Percentiles rank a stretch among this genome's conserved stretches.
phyloP scores from a whole-genome alignment of 495 filamentous ascomycete genomes.

The Hypoxylon trugodes region DNA sequence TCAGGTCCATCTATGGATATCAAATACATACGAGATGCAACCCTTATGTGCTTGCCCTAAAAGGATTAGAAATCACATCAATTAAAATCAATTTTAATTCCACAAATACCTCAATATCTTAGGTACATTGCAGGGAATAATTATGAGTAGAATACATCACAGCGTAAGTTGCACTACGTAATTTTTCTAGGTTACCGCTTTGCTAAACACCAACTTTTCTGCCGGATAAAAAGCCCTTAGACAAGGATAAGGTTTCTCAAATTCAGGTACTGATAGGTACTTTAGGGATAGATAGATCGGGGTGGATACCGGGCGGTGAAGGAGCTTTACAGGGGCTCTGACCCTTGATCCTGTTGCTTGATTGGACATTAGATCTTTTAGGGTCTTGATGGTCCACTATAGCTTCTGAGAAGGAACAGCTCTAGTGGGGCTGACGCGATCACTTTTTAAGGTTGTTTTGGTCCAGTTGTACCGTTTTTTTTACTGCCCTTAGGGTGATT shows the following conservation, averaged over 20 bases:
- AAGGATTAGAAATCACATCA: no score
- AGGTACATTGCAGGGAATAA: no score
- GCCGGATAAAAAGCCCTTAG: slow-evolving; percentile 15
- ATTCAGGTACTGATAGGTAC: not conserved
- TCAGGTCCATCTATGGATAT: no score
- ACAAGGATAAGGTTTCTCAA: not conserved
- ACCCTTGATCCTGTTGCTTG: slow-evolving; percentile 4
- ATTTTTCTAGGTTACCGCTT: slow-evolving; percentile 1
- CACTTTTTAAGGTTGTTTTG: slow-evolving; percentile 12
- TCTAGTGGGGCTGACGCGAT: slow-evolving; percentile 33
- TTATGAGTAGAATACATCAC: no score
- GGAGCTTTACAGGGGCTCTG: slow-evolving; percentile 9
- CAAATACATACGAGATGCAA: no score
- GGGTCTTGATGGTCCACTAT: not conserved
- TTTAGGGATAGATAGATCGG: not conserved
- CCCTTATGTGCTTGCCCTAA: no score
- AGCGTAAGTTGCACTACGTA: no score
- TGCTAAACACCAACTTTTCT: slow-evolving; percentile 14
- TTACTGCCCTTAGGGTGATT: not conserved
- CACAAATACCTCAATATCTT: no score
- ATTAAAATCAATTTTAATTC: no score
- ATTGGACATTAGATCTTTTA: slow-evolving; percentile 2
- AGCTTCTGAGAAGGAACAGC: slow-evolving; percentile 19
- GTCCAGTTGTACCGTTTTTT: slow-evolving; percentile 1
- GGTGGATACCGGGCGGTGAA: slow-evolving; percentile 25